Conservation (phyloP, 140 eudicot genomes). For the Ambrosia hybrid region DNA sequence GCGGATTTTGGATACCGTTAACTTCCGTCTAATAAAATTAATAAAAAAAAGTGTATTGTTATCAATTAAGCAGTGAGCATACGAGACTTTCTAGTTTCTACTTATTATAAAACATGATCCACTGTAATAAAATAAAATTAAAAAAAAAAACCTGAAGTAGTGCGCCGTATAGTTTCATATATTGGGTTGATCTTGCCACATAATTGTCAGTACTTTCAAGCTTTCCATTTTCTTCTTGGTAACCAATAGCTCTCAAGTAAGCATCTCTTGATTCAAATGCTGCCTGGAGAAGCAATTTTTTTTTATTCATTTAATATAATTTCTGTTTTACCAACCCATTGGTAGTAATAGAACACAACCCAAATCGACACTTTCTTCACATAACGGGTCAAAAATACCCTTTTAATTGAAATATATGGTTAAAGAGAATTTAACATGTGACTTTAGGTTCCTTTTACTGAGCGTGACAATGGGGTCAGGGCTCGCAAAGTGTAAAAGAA, state of each 20-base stretch:
- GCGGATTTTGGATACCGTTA: conserved; percentile 55
- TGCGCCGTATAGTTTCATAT: conserved; percentile 87
- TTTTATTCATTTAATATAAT: neutral
- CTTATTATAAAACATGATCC: neutral
- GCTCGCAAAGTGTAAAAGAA: neutral
- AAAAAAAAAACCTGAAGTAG: conserved; percentile 63
- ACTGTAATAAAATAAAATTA: too few relatives aligned
- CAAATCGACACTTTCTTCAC: neutral
- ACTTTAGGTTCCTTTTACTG: conserved; percentile 14
- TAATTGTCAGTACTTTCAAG: conserved; percentile 56
- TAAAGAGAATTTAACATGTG: neutral
- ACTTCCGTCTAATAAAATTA: conserved; percentile 59
- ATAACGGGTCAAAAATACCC: neutral
- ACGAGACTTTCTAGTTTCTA: neutral
- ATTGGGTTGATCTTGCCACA: conserved; percentile 42
- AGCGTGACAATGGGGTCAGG: neutral
- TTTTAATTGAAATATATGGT: neutral
- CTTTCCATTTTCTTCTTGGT: conserved; percentile 71
- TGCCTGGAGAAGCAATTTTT: conserved; percentile 34
- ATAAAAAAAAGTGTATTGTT: neutral
- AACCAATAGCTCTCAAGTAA: conserved; percentile 70
- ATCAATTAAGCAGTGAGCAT: neutral
- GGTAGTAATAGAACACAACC: neutral
- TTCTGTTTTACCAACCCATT: neutral
- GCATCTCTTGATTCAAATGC: conserved; percentile 61